These are phyloP conservation scores for Herpetospermum pedunculosum DNA, from an alignment of 306 rosid genomes.

Conservation along the genomic window DNA sequence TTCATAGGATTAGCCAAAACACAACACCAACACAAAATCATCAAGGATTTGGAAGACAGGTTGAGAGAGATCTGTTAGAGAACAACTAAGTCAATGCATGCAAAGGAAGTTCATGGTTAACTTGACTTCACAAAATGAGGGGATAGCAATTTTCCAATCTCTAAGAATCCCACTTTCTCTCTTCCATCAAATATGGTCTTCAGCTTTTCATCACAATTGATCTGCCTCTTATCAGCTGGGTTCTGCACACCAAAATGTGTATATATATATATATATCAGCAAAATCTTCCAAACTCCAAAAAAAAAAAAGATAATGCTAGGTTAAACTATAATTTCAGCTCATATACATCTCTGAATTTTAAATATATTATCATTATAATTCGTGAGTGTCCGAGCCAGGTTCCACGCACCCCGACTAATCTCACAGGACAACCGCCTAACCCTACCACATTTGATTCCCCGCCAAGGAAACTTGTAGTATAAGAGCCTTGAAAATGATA, in stretches of 20 bases:
- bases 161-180: slow-evolving; percentile 42
- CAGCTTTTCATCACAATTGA: slow-evolving; percentile 51
- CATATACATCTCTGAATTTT: too few species aligned
- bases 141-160: slow-evolving; percentile 40
- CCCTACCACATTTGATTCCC: too few species aligned
- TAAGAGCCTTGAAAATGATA: too few species aligned
- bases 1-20: neutral
- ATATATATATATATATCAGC: neutral
- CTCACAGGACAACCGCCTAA: too few species aligned
- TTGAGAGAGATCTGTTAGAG: neutral
- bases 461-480: too few species aligned
- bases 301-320: neutral
- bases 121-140: slow-evolving; percentile 38
- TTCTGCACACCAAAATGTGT: slow-evolving; percentile 33
- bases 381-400: too few species aligned
- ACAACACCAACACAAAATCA: neutral
- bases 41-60: neutral
- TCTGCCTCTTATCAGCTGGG: slow-evolving; percentile 48
- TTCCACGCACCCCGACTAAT: too few species aligned
- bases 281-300: neutral
- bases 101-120: neutral
- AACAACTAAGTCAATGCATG: neutral
- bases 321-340: neutral
- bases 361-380: too few species aligned
- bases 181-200: slow-evolving; percentile 58